Evolutionary conservation across 2,329 filamentous ascomycete species (phyloP).

Genomic region (Periglandula ipomoeae): DNA sequence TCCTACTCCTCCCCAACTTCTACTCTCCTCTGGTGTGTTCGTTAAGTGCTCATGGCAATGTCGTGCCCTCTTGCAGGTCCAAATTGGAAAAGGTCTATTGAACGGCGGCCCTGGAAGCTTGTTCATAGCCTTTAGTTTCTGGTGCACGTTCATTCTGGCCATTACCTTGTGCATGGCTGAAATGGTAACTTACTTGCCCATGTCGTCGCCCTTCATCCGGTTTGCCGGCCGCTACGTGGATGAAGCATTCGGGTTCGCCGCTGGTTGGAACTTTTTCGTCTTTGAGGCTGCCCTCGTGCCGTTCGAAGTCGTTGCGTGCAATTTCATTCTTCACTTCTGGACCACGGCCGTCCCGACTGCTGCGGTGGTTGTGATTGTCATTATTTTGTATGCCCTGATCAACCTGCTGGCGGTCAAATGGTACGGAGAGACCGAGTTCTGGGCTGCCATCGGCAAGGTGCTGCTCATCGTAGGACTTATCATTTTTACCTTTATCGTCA

Average conservation of each 20-base stretch:
- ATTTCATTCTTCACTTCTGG: constrained; percentile 55
- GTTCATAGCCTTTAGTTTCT: constrained; percentile 51
- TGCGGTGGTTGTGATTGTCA: constrained; percentile 49
- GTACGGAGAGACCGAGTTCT: constrained; percentile 73
- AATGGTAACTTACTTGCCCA: constrained; percentile 69
- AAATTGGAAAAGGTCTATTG: constrained; percentile 49
- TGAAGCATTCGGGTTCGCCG: constrained; percentile 63
- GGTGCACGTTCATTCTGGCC: constrained; percentile 52
- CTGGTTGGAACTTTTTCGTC: constrained; percentile 67
- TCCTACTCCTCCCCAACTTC: neutral
- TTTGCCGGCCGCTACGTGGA: constrained; percentile 70
- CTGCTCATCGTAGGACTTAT: constrained; percentile 63
- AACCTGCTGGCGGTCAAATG: constrained; percentile 66
- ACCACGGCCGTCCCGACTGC: constrained; percentile 49
- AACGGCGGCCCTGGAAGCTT: constrained; percentile 50
- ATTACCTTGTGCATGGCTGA: constrained; percentile 58
- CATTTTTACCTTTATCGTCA: constrained; percentile 70
- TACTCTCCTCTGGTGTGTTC: neutral
- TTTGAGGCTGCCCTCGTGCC: constrained; percentile 60
- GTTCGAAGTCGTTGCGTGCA: constrained; percentile 58
- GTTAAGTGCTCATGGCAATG: constrained; percentile 11
- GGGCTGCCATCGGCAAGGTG: constrained; percentile 62
- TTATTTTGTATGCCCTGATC: constrained; percentile 40
- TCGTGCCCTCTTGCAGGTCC: constrained; percentile 25
- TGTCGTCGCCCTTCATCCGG: constrained; percentile 69